Percentiles rank a stretch among this genome's conserved stretches.
Conservation (phyloP, 1,284 basidiomycete genomes). For the Mixia osmundae region DNA sequence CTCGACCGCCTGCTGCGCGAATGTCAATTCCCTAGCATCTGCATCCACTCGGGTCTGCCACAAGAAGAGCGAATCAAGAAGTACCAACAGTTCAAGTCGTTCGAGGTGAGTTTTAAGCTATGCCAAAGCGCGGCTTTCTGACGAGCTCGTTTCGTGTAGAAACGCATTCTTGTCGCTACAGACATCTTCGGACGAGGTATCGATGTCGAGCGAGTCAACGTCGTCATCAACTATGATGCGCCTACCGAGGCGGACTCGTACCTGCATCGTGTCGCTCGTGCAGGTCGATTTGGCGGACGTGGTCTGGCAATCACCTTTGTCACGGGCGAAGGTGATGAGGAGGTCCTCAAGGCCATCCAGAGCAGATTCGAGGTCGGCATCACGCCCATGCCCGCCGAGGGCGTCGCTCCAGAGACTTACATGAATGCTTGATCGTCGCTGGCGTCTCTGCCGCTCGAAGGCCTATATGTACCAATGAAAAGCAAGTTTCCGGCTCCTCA, state of each 20-base stretch:
- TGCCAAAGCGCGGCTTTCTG: no score
- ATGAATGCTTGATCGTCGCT: slow-evolving; percentile 10
- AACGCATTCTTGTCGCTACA: slow-evolving; percentile 75
- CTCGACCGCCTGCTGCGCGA: slow-evolving; percentile 86
- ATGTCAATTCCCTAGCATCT: slow-evolving; percentile 96
- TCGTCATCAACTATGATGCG: slow-evolving; percentile 35
- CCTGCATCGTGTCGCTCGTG: slow-evolving; percentile 93
- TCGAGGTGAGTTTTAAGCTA: no score
- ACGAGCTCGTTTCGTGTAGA: no score
- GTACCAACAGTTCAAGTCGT: slow-evolving; percentile 98
- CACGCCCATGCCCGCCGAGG: slow-evolving; percentile 59
- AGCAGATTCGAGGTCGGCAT: slow-evolving; percentile 80
- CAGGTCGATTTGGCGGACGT: slow-evolving; percentile 97
- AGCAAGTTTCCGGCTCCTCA: no score
- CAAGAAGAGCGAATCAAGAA: slow-evolving; percentile 93
- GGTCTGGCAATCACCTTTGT: slow-evolving; percentile 98
- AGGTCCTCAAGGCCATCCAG: slow-evolving; percentile 80
- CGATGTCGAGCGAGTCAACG: slow-evolving; percentile 92
- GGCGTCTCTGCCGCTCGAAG: background rate
- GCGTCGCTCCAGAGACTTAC: slow-evolving; percentile 46
- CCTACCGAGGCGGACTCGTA: slow-evolving; percentile 94
- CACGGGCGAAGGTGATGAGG: slow-evolving; percentile 68
- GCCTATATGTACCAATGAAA: no score
- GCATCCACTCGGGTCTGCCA: slow-evolving; percentile 77
- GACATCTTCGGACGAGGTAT: slow-evolving; percentile 96